Percentiles rank a stretch among this genome's conserved stretches.
Conservation (phyloP, 441 rosid genomes). For the Gossypium aridum region DNA sequence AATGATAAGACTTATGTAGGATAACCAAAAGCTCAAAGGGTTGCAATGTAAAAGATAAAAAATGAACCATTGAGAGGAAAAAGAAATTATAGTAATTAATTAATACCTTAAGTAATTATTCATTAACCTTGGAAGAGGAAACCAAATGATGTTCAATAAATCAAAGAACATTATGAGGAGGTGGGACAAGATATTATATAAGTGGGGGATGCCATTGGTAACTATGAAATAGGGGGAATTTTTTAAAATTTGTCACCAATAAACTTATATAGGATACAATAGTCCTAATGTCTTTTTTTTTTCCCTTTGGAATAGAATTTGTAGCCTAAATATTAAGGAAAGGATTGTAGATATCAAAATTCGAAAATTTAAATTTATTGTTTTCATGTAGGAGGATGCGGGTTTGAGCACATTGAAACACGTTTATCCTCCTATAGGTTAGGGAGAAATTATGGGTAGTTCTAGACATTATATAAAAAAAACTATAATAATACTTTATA, state of each 20-base stretch:
- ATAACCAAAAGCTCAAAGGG: not conserved
- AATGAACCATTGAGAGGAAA: not conserved
- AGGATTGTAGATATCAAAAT: no score
- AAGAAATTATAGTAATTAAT: slow-evolving; percentile 2
- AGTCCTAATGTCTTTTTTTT: no score
- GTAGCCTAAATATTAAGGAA: no score
- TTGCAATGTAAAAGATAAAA: not conserved
- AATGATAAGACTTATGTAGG: not conserved
- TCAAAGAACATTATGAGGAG: slow-evolving; percentile 15
- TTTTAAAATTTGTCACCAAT: not conserved
- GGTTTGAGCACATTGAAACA: no score
- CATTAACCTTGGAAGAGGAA: slow-evolving; percentile 17
- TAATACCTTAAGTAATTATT: not conserved
- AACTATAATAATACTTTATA: no score
- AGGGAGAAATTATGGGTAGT: no score
- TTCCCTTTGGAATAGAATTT: not conserved
- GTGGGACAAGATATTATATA: slow-evolving; percentile 23
- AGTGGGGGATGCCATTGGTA: slow-evolving; percentile 18
- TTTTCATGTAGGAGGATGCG: no score
- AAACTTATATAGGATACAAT: not conserved
- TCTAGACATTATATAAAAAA: no score
- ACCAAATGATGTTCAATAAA: slow-evolving; percentile 20
- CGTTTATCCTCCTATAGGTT: no score
- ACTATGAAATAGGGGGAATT: not conserved
- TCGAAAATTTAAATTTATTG: no score